Conservation (phyloP, 768 basidiomycete species). For the Cyathus striatus region DNA sequence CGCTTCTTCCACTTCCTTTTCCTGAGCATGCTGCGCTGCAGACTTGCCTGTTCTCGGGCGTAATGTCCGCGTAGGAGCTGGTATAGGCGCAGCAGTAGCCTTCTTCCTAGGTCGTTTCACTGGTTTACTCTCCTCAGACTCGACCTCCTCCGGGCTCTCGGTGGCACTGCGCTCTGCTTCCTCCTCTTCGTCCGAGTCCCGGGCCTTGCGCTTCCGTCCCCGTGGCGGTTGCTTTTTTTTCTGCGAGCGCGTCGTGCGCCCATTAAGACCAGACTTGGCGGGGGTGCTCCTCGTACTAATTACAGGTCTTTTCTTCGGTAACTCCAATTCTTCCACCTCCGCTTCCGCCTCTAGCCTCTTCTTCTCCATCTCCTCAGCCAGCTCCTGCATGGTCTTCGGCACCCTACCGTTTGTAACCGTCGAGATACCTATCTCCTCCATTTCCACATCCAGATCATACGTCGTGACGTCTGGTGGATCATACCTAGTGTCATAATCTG, state of each 20-base stretch:
- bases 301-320: neutral
- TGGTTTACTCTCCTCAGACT: conserved; percentile 12
- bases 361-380: conserved; percentile 41
- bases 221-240: neutral
- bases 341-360: neutral
- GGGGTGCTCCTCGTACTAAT: neutral
- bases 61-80: conserved; percentile 41
- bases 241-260: no score
- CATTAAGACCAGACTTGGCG: no score
- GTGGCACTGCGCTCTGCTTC: conserved; percentile 5
- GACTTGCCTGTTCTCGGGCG: conserved; percentile 56
- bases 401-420: conserved; percentile 2
- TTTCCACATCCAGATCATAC: conserved; percentile 29
- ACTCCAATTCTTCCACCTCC: conserved; percentile 2
- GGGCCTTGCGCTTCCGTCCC: conserved; percentile 9
- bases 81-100: conserved; percentile 11
- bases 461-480: no score
- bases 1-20: conserved; percentile 44
- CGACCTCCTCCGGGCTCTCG: no score
- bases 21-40: conserved; percentile 40
- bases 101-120: conserved; percentile 25
- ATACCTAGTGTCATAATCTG: conserved; percentile 13
- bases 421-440: conserved; percentile 13
- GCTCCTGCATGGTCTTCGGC: conserved; percentile 60
- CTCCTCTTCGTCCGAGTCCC: conserved; percentile 11